Base-by-base conservation (phyloP, 257 asterid genomes). In the Jaltomata sinuosa region DNA sequence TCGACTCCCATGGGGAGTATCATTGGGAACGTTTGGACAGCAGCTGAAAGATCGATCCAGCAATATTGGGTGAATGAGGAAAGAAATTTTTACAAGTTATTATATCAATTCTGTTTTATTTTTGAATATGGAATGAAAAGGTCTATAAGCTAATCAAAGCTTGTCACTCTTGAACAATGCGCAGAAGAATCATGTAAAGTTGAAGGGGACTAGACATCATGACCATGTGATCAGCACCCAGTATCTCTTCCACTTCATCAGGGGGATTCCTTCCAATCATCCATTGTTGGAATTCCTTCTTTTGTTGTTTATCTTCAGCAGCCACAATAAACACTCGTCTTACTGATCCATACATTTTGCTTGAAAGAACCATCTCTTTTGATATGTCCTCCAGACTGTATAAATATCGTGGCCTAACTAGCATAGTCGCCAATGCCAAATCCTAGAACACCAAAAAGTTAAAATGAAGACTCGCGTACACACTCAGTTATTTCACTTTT, bases 211-310 rank as follows among this genome's bases (percentile, higher is more conserved):
- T 87, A 36, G 89, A 87, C 84, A 85, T 80, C 93, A 88, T 85
- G 25, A 84, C 89, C 91, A 90, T 88, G 69, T 90, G 91, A 87
- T 87, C 90, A 6, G 93, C 80, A 18, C 87, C 93, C 19, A 0
- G 59, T 12, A 90, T 40, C 65, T 82, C 82, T 59, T 14, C 55
- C 52, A 87, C 91, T 87, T 87, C 87, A 65, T 84, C 50, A 3
- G 91, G 91, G 16, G 89, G 88, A 32, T 87, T 90, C 4, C 82
- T 69, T 68, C 59, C 18, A 18, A 86, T 80, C 89, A 90, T 85
- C 90, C 93, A 88, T 76, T 76, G 69, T 34, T 87, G 89, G 8
- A 83, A 80, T 3, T 85, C 84, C 82, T 80, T 84, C 6, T 9
- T 68, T 18, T 12, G n/a, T 31, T 40, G 18, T 67, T 81, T 89